These are phyloP conservation scores for Yamadazyma endophytica DNA, from an alignment of 805 yeast species.

Conservation along the genomic window DNA sequence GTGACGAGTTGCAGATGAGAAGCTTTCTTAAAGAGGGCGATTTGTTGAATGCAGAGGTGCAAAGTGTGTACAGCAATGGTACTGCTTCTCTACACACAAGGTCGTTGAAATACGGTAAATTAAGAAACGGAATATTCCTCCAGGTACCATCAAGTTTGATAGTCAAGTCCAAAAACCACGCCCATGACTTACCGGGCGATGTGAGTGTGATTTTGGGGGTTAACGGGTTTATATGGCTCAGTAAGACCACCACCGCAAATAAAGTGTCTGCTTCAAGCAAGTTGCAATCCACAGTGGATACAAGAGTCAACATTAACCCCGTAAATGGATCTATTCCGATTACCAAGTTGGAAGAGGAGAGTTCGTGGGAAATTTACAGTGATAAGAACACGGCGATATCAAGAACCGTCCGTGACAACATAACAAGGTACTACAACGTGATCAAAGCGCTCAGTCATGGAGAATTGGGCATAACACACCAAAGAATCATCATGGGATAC, in stretches of 20 bases:
- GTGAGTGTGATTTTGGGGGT: slow-evolving; percentile 89
- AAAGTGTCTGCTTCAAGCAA: slow-evolving; percentile 23
- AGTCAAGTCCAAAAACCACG: slow-evolving; percentile 81
- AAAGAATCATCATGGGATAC: slow-evolving; percentile 73
- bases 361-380: slow-evolving; percentile 92
- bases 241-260: slow-evolving; percentile 47
- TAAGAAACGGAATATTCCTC: slow-evolving; percentile 83
- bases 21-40: slow-evolving; percentile 93
- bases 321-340: slow-evolving; percentile 65
- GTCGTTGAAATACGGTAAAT: slow-evolving; percentile 90
- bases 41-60: slow-evolving; percentile 92
- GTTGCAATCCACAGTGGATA: slow-evolving; percentile 37
- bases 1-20: slow-evolving; percentile 96
- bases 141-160: slow-evolving; percentile 80
- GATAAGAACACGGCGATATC: slow-evolving; percentile 72
- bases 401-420: slow-evolving; percentile 59
- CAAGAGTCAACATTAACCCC: slow-evolving; percentile 40
- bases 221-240: slow-evolving; percentile 91
- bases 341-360: slow-evolving; percentile 86
- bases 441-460: slow-evolving; percentile 76
- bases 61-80: slow-evolving; percentile 83
- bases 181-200: slow-evolving; percentile 89
- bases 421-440: slow-evolving; percentile 82
- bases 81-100: slow-evolving; percentile 93
- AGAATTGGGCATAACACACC: slow-evolving; percentile 83